Evolutionary conservation across 2,329 filamentous ascomycete species (phyloP).

Genomic region (Colletotrichum magnum): DNA sequence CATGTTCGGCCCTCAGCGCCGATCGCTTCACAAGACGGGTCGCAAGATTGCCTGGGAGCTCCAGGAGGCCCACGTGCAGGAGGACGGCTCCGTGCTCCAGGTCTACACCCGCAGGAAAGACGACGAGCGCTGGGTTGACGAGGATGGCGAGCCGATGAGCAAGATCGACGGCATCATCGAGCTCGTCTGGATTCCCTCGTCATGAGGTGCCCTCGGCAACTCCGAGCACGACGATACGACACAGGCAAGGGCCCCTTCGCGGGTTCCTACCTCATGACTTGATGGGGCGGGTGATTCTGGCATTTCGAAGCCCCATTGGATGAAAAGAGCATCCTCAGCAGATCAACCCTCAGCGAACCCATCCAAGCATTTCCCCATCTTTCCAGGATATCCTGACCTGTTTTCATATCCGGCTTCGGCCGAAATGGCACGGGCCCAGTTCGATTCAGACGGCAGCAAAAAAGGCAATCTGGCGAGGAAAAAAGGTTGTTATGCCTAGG

Average conservation of each 20-base stretch:
- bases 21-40: conserved; percentile 62
- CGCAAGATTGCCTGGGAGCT: conserved; percentile 69
- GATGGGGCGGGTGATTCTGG: conserved; percentile 26
- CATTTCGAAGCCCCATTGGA: conserved; percentile 6
- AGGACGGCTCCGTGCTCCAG: conserved; percentile 66
- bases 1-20: conserved; percentile 64
- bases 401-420: conserved; percentile 14
- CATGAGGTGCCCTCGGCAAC: conserved; percentile 29
- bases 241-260: conserved; percentile 1
- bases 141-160: conserved; percentile 63
- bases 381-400: conserved; percentile 19
- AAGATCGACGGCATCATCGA: conserved; percentile 69
- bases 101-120: conserved; percentile 67
- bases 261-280: conserved; percentile 24
- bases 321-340: conserved; percentile 2
- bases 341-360: conserved; percentile 1
- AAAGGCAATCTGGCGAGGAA: conserved; percentile 24
- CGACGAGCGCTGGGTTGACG: conserved; percentile 67
- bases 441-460: conserved; percentile 24
- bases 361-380: conserved; percentile 1
- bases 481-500: conserved; percentile 13
- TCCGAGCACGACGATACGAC: conserved; percentile 36
- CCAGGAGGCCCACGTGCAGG: conserved; percentile 61
- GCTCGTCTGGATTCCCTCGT: conserved; percentile 66
- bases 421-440: conserved; percentile 19